Evolutionary conservation across 2,329 filamentous ascomycete genomes (phyloP).

Genomic region (Orbilia quercus): DNA sequence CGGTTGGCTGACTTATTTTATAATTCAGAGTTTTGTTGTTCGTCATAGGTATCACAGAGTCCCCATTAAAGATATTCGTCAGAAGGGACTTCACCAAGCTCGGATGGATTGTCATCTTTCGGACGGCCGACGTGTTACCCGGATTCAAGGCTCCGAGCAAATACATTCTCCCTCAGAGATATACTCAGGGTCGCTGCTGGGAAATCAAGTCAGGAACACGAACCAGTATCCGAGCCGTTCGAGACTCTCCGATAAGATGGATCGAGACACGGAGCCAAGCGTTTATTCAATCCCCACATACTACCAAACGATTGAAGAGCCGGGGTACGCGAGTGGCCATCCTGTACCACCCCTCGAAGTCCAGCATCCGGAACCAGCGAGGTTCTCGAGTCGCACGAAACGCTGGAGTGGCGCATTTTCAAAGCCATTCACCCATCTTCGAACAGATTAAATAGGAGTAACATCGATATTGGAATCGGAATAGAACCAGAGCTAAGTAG

Average conservation of each 20-base stretch:
- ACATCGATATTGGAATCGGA: not conserved
- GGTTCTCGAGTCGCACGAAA: not conserved
- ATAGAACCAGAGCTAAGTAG: not conserved
- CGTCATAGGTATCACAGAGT: constrained; percentile 26
- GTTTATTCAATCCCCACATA: constrained; percentile 40
- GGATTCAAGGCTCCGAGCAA: constrained; percentile 1
- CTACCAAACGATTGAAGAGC: not conserved
- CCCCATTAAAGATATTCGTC: constrained; percentile 40
- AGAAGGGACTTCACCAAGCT: constrained; percentile 18
- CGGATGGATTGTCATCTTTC: constrained; percentile 30
- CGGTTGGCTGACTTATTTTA: not conserved
- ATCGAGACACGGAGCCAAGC: not conserved
- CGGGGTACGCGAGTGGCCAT: not conserved
- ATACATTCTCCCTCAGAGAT: not conserved
- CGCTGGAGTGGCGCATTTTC: constrained; percentile 12
- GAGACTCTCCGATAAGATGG: too few species aligned
- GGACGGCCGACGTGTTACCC: not conserved
- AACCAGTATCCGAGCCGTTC: not conserved
- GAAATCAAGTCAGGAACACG: not conserved
- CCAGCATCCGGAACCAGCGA: constrained; percentile 14
- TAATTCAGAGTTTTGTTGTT: constrained; percentile 18
- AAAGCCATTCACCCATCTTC: not conserved
- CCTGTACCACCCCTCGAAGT: not conserved
- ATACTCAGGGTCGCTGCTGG: not conserved
- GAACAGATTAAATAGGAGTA: not conserved